phyloP scores from a whole-genome alignment of 768 basidiomycete species.

The Austroboletus eburneus region DNA sequence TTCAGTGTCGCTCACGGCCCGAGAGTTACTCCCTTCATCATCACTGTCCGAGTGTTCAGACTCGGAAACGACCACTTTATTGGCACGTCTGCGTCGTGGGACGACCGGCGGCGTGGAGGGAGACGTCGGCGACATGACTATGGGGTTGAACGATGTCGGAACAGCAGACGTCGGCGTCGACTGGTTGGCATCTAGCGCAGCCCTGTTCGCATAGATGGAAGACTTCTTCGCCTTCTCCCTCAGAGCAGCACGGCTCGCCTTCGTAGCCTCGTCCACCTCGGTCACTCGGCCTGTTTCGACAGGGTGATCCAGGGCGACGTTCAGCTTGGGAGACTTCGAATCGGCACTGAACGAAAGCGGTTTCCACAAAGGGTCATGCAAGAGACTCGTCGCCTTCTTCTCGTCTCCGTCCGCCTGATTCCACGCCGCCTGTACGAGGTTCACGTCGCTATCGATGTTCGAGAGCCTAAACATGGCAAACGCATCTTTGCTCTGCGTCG shows the following conservation, averaged over 20 bases:
- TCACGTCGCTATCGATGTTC: constrained; percentile 42
- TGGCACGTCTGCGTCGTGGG: constrained; percentile 49
- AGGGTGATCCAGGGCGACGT: constrained; percentile 16
- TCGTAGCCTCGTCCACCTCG: constrained; percentile 70
- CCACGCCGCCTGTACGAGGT: constrained; percentile 64
- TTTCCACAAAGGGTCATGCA: constrained; percentile 57
- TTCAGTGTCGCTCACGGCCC: constrained; percentile 40
- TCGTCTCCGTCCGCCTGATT: constrained; percentile 55
- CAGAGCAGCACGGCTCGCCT: constrained; percentile 58
- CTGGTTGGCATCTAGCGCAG: constrained; percentile 44
- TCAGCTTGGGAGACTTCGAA: constrained; percentile 10
- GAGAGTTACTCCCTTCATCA: constrained; percentile 35
- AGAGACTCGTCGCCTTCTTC: constrained; percentile 53
- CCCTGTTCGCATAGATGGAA: constrained; percentile 73
- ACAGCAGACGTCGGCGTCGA: constrained; percentile 34
- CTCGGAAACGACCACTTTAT: constrained; percentile 65
- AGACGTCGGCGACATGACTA: constrained; percentile 35
- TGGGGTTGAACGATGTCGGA: constrained; percentile 29
- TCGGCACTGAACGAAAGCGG: constrained; percentile 27
- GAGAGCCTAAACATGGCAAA: constrained; percentile 62
- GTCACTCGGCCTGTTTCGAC: constrained; percentile 55
- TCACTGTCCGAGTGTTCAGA: constrained; percentile 48
- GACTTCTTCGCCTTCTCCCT: constrained; percentile 79
- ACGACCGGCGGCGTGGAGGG: constrained; percentile 40
- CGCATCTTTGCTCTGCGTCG: constrained; percentile 16